A percentile compares a stretch with the other conserved stretches of the same genome.
phyloP scores from a whole-genome alignment of 108 stramenopile genomes.

The Nitzschia putrida region DNA sequence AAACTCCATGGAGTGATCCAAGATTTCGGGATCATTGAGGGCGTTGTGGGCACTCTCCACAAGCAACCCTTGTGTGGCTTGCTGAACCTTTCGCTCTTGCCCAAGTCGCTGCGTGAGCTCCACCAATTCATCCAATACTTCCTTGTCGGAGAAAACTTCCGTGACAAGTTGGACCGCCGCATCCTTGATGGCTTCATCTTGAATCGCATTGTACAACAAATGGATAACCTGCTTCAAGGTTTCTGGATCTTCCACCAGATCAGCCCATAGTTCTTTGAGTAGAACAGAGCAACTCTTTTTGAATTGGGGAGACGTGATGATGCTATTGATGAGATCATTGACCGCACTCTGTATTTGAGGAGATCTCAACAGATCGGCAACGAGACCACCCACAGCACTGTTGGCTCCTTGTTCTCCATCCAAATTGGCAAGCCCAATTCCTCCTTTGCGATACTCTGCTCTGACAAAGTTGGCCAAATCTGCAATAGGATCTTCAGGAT shows the following conservation, averaged over 20 bases:
- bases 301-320: constrained; percentile 65
- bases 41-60: constrained; percentile 79
- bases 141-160: constrained; percentile 70
- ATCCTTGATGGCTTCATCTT: constrained; percentile 64
- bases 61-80: constrained; percentile 66
- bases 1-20: constrained; percentile 90
- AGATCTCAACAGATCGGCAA: constrained; percentile 42
- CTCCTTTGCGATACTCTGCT: constrained; percentile 12
- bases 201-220: constrained; percentile 64
- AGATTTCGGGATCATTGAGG: constrained; percentile 82
- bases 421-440: background rate
- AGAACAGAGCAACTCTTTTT: constrained; percentile 61
- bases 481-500: constrained; percentile 49
- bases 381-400: constrained; percentile 14
- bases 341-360: constrained; percentile 52
- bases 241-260: constrained; percentile 73
- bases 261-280: constrained; percentile 70
- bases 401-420: background rate
- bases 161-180: constrained; percentile 62
- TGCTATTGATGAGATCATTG: constrained; percentile 41
- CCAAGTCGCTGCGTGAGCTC: constrained; percentile 65
- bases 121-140: constrained; percentile 72
- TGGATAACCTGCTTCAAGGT: constrained; percentile 70
- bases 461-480: constrained; percentile 39
- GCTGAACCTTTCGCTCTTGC: constrained; percentile 56